Percentiles rank a stretch among this genome's conserved stretches.
Evolutionary conservation across 305 asterid genomes (phyloP).

Genomic region (Rubia peregrina): DNA sequence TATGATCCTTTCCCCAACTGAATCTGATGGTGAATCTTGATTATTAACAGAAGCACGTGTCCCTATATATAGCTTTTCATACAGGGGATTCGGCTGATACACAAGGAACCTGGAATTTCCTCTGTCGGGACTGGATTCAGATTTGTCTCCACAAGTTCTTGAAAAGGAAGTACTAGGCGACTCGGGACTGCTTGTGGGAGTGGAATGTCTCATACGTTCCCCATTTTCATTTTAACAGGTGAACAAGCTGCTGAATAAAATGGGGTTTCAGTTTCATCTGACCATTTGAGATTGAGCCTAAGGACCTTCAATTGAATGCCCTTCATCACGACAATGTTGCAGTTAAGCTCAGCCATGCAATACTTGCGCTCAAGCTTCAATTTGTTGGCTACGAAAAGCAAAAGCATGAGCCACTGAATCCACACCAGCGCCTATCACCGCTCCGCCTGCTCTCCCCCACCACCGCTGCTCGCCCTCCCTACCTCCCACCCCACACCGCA

Average conservation of each 20-base stretch:
- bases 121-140: slow-evolving; percentile 43
- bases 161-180: slow-evolving; percentile 49
- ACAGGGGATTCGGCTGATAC: slow-evolving; percentile 70
- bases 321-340: slow-evolving; percentile 82
- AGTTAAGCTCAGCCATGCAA: slow-evolving; percentile 65
- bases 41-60: slow-evolving; percentile 21
- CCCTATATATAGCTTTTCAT: slow-evolving; percentile 38
- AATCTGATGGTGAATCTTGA: slow-evolving; percentile 20
- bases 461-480: too few relatives aligned
- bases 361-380: slow-evolving; percentile 65
- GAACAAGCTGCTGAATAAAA: slow-evolving; percentile 56
- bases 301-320: slow-evolving; percentile 75
- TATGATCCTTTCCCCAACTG: slow-evolving; percentile 30
- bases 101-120: slow-evolving; percentile 38
- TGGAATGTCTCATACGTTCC: slow-evolving; percentile 45
- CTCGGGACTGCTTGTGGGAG: slow-evolving; percentile 70
- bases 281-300: slow-evolving; percentile 56
- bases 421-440: too few relatives aligned
- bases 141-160: slow-evolving; percentile 35
- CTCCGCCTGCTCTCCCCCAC: too few relatives aligned
- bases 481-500: too few relatives aligned
- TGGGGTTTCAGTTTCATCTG: slow-evolving; percentile 48
- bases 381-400: slow-evolving; percentile 46
- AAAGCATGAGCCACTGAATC: too few relatives aligned
- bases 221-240: slow-evolving; percentile 35